phyloP scores from a whole-genome alignment of 2,329 filamentous ascomycete species.

The Cytospora paraplurivora region DNA sequence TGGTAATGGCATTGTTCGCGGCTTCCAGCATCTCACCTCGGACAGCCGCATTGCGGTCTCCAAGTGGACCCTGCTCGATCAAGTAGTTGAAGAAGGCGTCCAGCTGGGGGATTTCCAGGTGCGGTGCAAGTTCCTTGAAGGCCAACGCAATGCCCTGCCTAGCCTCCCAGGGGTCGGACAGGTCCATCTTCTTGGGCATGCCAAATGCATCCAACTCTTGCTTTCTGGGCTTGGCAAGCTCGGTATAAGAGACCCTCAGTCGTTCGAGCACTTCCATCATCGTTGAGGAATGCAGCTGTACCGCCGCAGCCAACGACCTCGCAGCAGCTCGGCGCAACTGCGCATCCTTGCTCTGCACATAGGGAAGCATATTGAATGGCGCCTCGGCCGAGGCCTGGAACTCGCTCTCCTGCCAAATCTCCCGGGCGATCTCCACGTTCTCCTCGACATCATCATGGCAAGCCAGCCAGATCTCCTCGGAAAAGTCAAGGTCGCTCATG shows the following conservation, averaged over 20 bases:
- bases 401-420: conserved; percentile 94
- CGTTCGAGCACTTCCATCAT: conserved; percentile 64
- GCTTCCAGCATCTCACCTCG: conserved; percentile 91
- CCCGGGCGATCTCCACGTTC: conserved; percentile 77
- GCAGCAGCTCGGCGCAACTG: conserved; percentile 85
- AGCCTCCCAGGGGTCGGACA: conserved; percentile 87
- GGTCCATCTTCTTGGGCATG: conserved; percentile 87
- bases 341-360: conserved; percentile 76
- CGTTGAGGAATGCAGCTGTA: conserved; percentile 60
- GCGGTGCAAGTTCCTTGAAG: conserved; percentile 76
- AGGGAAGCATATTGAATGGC: conserved; percentile 70
- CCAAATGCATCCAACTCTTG: conserved; percentile 90
- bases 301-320: conserved; percentile 75
- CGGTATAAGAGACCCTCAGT: conserved; percentile 71
- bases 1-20: conserved; percentile 76
- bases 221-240: conserved; percentile 78
- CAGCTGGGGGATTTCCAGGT: conserved; percentile 69
- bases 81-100: conserved; percentile 82
- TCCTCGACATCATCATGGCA: conserved; percentile 90
- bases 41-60: conserved; percentile 76
- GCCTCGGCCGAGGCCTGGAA: conserved; percentile 69
- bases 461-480: conserved; percentile 89
- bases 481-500: conserved; percentile 82
- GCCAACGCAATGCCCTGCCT: conserved; percentile 86
- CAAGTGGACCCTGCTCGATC: conserved; percentile 83